phyloP scores from a whole-genome alignment of 768 basidiomycete genomes.

The Pulveroboletus sp. region DNA sequence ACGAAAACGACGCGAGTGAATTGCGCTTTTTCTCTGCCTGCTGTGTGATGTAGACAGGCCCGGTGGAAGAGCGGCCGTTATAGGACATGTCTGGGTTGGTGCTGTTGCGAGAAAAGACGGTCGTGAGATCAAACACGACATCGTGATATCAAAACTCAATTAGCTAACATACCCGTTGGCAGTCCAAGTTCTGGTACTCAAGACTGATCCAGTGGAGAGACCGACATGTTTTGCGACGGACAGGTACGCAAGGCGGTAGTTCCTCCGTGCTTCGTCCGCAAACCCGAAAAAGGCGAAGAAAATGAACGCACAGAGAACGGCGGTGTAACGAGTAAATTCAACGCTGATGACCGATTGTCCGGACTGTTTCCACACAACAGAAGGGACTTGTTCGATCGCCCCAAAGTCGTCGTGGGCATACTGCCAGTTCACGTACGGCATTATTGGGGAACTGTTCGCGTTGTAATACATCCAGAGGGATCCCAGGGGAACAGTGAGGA shows the following conservation, averaged over 20 bases:
- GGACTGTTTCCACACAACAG: slow-evolving; percentile 36
- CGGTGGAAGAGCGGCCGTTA: slow-evolving; percentile 17
- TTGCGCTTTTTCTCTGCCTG: slow-evolving; percentile 44
- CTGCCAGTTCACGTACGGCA: slow-evolving; percentile 43
- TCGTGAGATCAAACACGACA: background rate
- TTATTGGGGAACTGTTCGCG: background rate
- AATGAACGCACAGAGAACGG: slow-evolving; percentile 45
- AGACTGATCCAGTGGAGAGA: slow-evolving; percentile 22
- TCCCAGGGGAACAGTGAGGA: slow-evolving; percentile 31
- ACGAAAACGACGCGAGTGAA: slow-evolving; percentile 45
- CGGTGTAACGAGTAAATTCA: slow-evolving; percentile 45
- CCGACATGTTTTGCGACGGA: slow-evolving; percentile 36
- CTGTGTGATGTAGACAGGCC: slow-evolving; percentile 46
- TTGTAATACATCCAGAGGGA: slow-evolving; percentile 36
- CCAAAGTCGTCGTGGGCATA: slow-evolving; percentile 41
- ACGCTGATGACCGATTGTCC: slow-evolving; percentile 14
- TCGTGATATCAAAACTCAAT: background rate
- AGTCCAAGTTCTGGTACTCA: slow-evolving; percentile 16
- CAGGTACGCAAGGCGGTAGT: slow-evolving; percentile 43
- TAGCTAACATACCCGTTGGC: slow-evolving; percentile 25
- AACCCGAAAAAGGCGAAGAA: slow-evolving; percentile 73
- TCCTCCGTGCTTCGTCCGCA: slow-evolving; percentile 57
- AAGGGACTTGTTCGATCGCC: slow-evolving; percentile 37
- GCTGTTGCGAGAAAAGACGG: slow-evolving; percentile 5
- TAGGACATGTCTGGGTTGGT: slow-evolving; percentile 21